Conservation (phyloP, 1,284 basidiomycete species). For the Veloboletus limbatus region DNA sequence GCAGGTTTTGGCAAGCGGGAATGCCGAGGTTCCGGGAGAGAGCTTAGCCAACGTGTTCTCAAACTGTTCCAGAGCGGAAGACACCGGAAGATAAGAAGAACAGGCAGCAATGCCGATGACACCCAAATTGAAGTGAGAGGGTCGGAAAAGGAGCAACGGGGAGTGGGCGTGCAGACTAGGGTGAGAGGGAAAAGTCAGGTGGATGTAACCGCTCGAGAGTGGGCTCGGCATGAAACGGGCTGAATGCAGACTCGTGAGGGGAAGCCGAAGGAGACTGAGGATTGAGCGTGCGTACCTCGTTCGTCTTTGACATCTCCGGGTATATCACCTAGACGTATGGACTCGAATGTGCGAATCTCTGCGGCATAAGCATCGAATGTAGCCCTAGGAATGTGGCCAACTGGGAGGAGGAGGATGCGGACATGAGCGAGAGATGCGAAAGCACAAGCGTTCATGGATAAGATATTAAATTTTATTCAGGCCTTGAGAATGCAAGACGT, state of each 20-base stretch:
- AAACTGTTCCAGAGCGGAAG: constrained; percentile 62
- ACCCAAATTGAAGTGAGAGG: constrained; percentile 76
- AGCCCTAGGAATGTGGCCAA: constrained; percentile 63
- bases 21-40: constrained; percentile 63
- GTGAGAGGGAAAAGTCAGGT: constrained; percentile 70
- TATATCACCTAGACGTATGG: constrained; percentile 74
- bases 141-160: constrained; percentile 63
- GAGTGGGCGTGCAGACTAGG: constrained; percentile 59
- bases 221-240: constrained; percentile 82
- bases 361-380: constrained; percentile 68
- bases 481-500: no score
- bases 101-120: constrained; percentile 76
- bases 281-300: constrained; percentile 52
- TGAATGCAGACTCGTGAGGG: constrained; percentile 30
- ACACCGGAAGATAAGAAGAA: constrained; percentile 54
- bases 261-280: background rate
- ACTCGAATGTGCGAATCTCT: constrained; percentile 68
- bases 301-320: constrained; percentile 76
- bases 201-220: constrained; percentile 68
- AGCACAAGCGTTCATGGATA: constrained; percentile 40
- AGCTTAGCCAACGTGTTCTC: constrained; percentile 58
- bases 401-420: constrained; percentile 72
- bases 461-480: no score
- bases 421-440: constrained; percentile 80
- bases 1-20: constrained; percentile 72